Evolutionary conservation across 2,329 filamentous ascomycete genomes (phyloP), one percentile per base, ranked within the genome.

Genomic region (Colletotrichum australisinense): DNA sequence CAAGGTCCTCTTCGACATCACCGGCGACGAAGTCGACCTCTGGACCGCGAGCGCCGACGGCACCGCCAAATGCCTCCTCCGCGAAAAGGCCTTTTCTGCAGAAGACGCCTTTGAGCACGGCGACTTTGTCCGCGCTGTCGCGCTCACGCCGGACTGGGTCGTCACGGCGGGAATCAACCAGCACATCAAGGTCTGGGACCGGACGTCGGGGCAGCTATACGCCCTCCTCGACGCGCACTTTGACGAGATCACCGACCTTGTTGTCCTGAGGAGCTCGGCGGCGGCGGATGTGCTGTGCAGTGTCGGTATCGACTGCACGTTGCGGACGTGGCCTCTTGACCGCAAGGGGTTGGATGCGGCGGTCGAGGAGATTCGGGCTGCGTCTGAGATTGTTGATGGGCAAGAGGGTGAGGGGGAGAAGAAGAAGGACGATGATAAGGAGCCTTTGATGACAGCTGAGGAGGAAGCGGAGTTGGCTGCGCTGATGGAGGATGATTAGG

Each of bases 31-130:
- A 14, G 91, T 89, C 38, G 94, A 98, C 77, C 84, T 98, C 16
- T 98, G 95, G 95, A 98, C 96, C 8, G 93, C 95, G 6, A 98
- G 95, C 73, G 95, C 95, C 5, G 97, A 99, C 81, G 97, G 95
- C 77, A 95, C 93, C 0, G 92, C 92, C 2, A 97, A 96, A 81
- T 95, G 94, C 77, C 88, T 98, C 9, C 88, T 92, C 1, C 88
- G 95, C 65, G 85, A 88, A 28, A 90, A 89, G 58, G 87, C 87
- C 22, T 98, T 95, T 88, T 89, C 88, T 58, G 84, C 89, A 4
- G 94, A 96, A 72, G 93, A 95, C 67, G 88, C 85, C 1, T 90
- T 97, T 73, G 83, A 88, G 67, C 97, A 99, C 80, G 94, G 95
- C 1, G 95, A 97, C 81, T 98, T 97, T 80, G 95, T 98, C 35